phyloP scores from a whole-genome alignment of 2,329 filamentous ascomycete genomes.

The Exophiala oligosperma region DNA sequence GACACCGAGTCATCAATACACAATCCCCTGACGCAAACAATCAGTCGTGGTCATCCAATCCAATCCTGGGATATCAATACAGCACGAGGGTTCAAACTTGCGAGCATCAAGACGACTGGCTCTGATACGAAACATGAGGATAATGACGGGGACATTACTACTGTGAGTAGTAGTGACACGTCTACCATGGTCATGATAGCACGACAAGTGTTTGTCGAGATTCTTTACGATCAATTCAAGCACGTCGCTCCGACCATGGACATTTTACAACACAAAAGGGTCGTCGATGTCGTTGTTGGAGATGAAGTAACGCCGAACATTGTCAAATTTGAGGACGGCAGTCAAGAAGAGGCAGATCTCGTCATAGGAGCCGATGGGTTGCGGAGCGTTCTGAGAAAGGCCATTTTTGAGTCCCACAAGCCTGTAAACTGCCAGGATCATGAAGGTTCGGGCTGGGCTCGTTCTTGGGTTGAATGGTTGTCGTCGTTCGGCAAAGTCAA shows the following conservation, averaged over 20 bases:
- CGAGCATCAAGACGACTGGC: conserved; percentile 8
- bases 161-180: no score
- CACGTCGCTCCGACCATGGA: conserved; percentile 22
- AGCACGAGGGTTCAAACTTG: conserved; percentile 37
- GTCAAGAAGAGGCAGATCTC: conserved; percentile 39
- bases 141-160: conserved; percentile 29
- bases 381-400: conserved; percentile 37
- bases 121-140: neutral
- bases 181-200: conserved; percentile 34
- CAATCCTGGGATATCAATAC: conserved; percentile 36
- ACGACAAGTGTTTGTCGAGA: conserved; percentile 41
- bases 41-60: conserved; percentile 37
- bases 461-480: neutral
- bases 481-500: conserved; percentile 19
- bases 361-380: conserved; percentile 47
- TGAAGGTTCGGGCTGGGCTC: neutral
- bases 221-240: conserved; percentile 38
- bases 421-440: neutral
- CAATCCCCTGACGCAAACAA: conserved; percentile 35
- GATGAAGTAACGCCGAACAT: conserved; percentile 7
- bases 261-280: conserved; percentile 36
- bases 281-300: conserved; percentile 32
- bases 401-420: conserved; percentile 35
- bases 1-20: conserved; percentile 29
- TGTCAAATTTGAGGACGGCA: conserved; percentile 37